Percentiles rank a stretch among this genome's conserved stretches.
Evolutionary conservation across 805 yeast genomes (phyloP).

Genomic region (Scheffersomyces ergatensis): DNA sequence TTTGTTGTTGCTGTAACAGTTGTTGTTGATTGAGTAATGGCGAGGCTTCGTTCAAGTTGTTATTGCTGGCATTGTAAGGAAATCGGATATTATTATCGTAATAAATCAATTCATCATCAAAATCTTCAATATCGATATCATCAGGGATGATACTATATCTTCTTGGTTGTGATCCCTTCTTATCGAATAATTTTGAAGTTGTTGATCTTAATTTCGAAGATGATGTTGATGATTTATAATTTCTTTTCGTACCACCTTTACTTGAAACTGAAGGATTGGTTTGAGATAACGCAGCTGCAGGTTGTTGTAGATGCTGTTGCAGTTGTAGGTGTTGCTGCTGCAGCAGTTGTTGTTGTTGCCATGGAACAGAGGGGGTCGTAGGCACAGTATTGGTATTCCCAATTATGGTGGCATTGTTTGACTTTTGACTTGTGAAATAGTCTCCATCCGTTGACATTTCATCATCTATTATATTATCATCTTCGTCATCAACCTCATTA

Average conservation of each 20-base stretch:
- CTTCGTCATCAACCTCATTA: slow-evolving; percentile 23
- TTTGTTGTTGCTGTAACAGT: slow-evolving; percentile 13
- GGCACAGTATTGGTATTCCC: neutral
- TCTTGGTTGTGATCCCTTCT: slow-evolving; percentile 68
- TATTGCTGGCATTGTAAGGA: slow-evolving; percentile 27
- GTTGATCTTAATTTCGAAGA: slow-evolving; percentile 58
- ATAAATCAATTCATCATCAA: slow-evolving; percentile 51
- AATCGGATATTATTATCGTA: slow-evolving; percentile 41
- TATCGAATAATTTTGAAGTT: slow-evolving; percentile 70
- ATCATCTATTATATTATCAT: slow-evolving; percentile 14
- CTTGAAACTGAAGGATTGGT: slow-evolving; percentile 10
- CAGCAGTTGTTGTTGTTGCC: neutral
- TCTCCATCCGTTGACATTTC: slow-evolving; percentile 32
- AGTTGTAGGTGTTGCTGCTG: slow-evolving; percentile 1
- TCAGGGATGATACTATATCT: slow-evolving; percentile 72
- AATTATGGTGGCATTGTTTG: neutral
- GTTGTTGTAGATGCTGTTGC: neutral
- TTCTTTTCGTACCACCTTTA: slow-evolving; percentile 21
- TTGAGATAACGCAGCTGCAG: neutral
- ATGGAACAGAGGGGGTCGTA: slow-evolving; percentile 5
- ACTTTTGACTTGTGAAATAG: slow-evolving; percentile 8
- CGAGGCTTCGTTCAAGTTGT: slow-evolving; percentile 26
- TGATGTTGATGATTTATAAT: slow-evolving; percentile 28
- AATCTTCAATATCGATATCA: slow-evolving; percentile 53
- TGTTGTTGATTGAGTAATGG: slow-evolving; percentile 24